Percentiles rank a stretch among this genome's conserved stretches.
Evolutionary conservation across 2,329 filamentous ascomycete genomes (phyloP).

Genomic region (Scolecobasidium constrictum): DNA sequence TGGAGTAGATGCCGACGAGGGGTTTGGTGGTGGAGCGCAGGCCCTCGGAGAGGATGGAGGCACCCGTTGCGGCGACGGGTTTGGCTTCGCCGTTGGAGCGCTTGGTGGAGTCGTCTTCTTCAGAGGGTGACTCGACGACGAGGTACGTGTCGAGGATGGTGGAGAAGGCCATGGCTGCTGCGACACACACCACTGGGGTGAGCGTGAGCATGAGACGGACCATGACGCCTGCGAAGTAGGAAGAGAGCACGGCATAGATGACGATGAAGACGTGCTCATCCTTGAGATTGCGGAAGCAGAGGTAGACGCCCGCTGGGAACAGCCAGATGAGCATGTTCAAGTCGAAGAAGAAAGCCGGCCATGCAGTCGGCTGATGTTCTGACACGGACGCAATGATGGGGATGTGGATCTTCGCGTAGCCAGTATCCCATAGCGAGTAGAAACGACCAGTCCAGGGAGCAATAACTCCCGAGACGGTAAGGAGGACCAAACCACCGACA

Average conservation of each 20-base stretch:
- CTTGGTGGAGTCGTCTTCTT: constrained; percentile 34
- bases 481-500: constrained; percentile 64
- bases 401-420: constrained; percentile 98
- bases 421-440: constrained; percentile 98
- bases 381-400: constrained; percentile 99
- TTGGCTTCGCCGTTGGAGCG: constrained; percentile 25
- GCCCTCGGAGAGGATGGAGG: constrained; percentile 39
- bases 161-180: constrained; percentile 80
- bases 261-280: constrained; percentile 98
- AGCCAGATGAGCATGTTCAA: constrained; percentile 98
- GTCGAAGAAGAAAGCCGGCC: constrained; percentile 99
- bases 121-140: constrained; percentile 50
- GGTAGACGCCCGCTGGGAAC: constrained; percentile 95
- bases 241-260: constrained; percentile 91
- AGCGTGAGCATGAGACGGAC: constrained; percentile 96
- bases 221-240: constrained; percentile 99
- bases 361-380: constrained; percentile 96
- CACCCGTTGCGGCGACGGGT: constrained; percentile 31
- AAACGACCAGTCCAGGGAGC: constrained; percentile 97
- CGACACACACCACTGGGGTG: constrained; percentile 91
- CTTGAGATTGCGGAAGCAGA: constrained; percentile 87
- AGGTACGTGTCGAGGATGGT: constrained; percentile 83
- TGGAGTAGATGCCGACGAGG: constrained; percentile 71
- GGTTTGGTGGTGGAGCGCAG: constrained; percentile 64
- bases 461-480: constrained; percentile 80